Conservation (phyloP, 352 stramenopile species). For the Pythium aquatile region DNA sequence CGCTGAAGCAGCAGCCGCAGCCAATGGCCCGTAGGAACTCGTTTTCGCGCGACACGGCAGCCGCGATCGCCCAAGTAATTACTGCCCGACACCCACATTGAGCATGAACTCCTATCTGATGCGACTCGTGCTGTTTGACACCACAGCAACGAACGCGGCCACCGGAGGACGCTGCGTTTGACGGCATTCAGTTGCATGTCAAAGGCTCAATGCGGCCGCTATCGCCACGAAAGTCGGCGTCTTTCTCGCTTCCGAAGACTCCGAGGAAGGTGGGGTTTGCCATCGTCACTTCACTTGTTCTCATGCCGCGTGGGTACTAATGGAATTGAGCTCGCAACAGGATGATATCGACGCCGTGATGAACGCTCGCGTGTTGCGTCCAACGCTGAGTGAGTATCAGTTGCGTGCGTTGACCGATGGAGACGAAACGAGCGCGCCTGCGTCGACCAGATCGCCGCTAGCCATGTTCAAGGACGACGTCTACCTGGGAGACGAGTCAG, state of each 20-base stretch:
- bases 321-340: background rate
- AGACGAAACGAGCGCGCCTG: background rate
- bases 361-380: background rate
- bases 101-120: no score
- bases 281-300: background rate
- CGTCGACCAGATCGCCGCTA: background rate
- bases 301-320: background rate
- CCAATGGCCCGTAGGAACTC: conserved; percentile 32
- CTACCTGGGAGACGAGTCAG: background rate
- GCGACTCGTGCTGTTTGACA: background rate
- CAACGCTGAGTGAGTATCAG: background rate
- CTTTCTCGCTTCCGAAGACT: conserved; percentile 22
- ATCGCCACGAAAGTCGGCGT: conserved; percentile 33
- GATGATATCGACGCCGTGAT: background rate
- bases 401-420: background rate
- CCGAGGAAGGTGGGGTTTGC: conserved; percentile 6
- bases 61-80: conserved; percentile 34
- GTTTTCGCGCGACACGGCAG: conserved; percentile 31
- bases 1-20: background rate
- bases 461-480: conserved; percentile 1
- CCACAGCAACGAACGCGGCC: background rate
- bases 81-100: background rate
- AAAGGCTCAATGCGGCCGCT: background rate
- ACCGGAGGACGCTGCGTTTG: background rate
- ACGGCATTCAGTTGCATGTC: conserved; percentile 23